phyloP scores from a whole-genome alignment of 495 filamentous ascomycete species.

The Terfezia boudieri region DNA sequence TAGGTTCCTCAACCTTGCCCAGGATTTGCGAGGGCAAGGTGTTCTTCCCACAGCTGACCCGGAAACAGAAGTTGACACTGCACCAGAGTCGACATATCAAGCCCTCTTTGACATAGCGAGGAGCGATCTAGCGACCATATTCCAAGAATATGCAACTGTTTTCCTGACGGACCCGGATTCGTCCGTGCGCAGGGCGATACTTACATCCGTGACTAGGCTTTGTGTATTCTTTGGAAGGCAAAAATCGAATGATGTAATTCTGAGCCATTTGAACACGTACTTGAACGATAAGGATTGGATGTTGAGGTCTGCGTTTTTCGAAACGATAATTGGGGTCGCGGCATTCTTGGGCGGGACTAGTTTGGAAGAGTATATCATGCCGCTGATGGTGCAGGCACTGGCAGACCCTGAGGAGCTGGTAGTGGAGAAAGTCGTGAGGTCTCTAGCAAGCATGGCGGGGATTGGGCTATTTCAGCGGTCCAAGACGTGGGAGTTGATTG shows the following conservation, averaged over 20 bases:
- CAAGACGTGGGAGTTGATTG: constrained; percentile 68
- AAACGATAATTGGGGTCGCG: constrained; percentile 81
- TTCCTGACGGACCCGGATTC: constrained; percentile 71
- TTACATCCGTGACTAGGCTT: constrained; percentile 77
- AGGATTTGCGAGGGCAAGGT: constrained; percentile 64
- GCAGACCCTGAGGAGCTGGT: constrained; percentile 92
- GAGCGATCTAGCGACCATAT: constrained; percentile 50
- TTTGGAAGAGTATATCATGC: constrained; percentile 87
- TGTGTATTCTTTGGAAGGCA: constrained; percentile 87
- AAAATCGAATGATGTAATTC: constrained; percentile 76
- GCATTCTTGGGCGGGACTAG: constrained; percentile 69
- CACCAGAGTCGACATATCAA: constrained; percentile 40
- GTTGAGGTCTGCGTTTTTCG: constrained; percentile 88
- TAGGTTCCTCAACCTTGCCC: constrained; percentile 72
- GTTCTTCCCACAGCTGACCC: constrained; percentile 57
- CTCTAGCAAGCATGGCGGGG: constrained; percentile 71
- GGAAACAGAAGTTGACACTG: constrained; percentile 49
- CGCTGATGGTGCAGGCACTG: constrained; percentile 89
- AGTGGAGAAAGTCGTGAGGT: constrained; percentile 70
- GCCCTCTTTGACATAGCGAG: constrained; percentile 66
- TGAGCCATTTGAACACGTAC: constrained; percentile 93
- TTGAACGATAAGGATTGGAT: constrained; percentile 94
- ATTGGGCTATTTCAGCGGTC: constrained; percentile 68
- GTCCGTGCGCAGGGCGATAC: constrained; percentile 76
- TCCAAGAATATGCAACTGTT: constrained; percentile 70